Conservation (phyloP, 345 rosid genomes). For the Viola odorata region DNA sequence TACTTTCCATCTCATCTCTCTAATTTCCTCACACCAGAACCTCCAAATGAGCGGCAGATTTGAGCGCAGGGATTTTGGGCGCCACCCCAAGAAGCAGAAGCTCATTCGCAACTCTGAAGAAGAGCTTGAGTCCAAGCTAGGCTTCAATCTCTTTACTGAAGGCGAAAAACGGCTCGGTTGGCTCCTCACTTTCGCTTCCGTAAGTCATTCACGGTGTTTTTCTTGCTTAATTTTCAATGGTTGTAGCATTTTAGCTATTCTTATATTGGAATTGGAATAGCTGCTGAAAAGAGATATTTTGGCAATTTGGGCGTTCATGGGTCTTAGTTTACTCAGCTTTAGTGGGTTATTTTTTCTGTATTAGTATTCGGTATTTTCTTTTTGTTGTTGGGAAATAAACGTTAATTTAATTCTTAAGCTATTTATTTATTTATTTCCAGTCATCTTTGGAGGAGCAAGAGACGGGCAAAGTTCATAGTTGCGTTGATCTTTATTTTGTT, state of each 20-base stretch:
- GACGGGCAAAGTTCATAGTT: constrained; percentile 53
- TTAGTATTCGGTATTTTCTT: not conserved
- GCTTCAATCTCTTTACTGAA: constrained; percentile 78
- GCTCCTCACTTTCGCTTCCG: constrained; percentile 78
- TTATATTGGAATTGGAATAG: no score
- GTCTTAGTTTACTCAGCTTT: not conserved
- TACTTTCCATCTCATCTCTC: no score
- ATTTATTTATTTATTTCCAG: constrained; percentile 38
- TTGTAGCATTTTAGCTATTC: no score
- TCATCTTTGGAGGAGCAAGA: constrained; percentile 80
- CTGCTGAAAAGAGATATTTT: no score
- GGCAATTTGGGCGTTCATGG: not conserved
- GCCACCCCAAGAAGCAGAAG: constrained; percentile 60
- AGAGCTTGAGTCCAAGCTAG: constrained; percentile 78
- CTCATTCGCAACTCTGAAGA: constrained; percentile 67
- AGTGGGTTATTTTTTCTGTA: no score
- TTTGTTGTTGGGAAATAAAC: not conserved
- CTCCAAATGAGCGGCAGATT: no score
- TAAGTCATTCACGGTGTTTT: constrained; percentile 26
- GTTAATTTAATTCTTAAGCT: not conserved
- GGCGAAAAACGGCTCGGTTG: constrained; percentile 94
- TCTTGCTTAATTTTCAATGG: no score
- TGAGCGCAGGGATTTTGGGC: constrained; percentile 37
- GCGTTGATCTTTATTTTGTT: constrained; percentile 85
- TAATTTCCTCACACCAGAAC: no score